phyloP scores from a whole-genome alignment of 2,329 filamentous ascomycete genomes.

The Podosphaera xanthii region DNA sequence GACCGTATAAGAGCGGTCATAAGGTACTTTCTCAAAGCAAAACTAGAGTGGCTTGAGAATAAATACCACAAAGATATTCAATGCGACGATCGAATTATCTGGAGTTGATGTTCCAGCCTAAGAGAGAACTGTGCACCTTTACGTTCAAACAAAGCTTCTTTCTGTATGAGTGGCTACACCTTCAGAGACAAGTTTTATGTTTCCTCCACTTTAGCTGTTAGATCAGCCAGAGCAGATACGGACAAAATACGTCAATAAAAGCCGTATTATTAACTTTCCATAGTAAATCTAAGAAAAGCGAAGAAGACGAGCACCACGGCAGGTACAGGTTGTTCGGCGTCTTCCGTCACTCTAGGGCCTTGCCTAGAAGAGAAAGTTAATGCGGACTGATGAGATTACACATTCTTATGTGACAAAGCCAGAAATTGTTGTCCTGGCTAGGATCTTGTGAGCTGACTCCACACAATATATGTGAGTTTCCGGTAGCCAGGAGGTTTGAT shows the following conservation, averaged over 20 bases:
- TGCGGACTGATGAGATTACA: constrained; percentile 37
- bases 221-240: constrained; percentile 40
- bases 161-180: constrained; percentile 67
- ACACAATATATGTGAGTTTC: constrained; percentile 11
- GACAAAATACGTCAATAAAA: constrained; percentile 96
- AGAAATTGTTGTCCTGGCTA: constrained; percentile 28
- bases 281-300: constrained; percentile 1
- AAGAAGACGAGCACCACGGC: constrained; percentile 10
- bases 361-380: constrained; percentile 35
- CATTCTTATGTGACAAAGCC: constrained; percentile 20
- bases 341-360: constrained; percentile 14
- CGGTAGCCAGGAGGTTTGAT: constrained; percentile 21
- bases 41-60: too few species aligned
- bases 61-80: too few species aligned
- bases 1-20: too few species aligned
- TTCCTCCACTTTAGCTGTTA: constrained; percentile 38
- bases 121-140: constrained; percentile 2
- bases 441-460: constrained; percentile 23
- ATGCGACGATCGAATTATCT: too few species aligned
- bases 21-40: too few species aligned
- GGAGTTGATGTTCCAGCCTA: too few species aligned
- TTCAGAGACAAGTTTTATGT: constrained; percentile 83
- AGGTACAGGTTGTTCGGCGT: constrained; percentile 14
- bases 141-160: constrained; percentile 25
- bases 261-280: constrained; percentile 43